Evolutionary conservation across 768 basidiomycete genomes (phyloP), one percentile per base, ranked within the genome.

Genomic region (Mycena alexandri): DNA sequence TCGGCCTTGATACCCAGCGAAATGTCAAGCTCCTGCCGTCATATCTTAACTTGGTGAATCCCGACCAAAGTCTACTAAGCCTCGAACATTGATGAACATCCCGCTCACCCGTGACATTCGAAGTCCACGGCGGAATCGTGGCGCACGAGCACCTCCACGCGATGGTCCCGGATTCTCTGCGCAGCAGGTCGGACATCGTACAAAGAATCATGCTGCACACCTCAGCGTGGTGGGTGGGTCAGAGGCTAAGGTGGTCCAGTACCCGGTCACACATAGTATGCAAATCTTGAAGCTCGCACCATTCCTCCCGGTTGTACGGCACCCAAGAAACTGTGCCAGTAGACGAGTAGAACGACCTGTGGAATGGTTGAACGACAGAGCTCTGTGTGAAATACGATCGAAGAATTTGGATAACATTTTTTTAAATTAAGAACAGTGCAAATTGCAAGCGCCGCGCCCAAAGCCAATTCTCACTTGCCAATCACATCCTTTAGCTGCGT

Each of bases 401-500:
- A n/a, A n/a, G n/a, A n/a, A n/a, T n/a, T n/a, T n/a, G n/a, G n/a
- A n/a, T 36, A 36, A 36, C 34, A 36, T 36, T 36, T 36, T 36
- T 36, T 12, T 36, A 12, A 36, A 36, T 5, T 36, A 36, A 36
- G 34, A 36, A 36, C 5, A 12, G 34, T 36, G 12, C 34, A 36
- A 36, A n/a, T n/a, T n/a, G n/a, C n/a, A n/a, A n/a, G n/a, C n/a
- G n/a, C n/a, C n/a, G n/a, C n/a, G n/a, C n/a, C n/a, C n/a, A n/a
- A n/a, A n/a, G n/a, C n/a, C n/a, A n/a, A n/a, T n/a, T n/a, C n/a
- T n/a, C n/a, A 70, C 43, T 76, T 73, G 24, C 73, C 75, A 53
- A 81, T 69, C 19, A 83, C 65, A 56, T 83, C 81, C 58, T 72
- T 73, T 54, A 81, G 63, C 64, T 83, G 89, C 17, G 86, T 89